Evolutionary conservation across 306 rosid species (phyloP).

Genomic region (Mimosa pudica): DNA sequence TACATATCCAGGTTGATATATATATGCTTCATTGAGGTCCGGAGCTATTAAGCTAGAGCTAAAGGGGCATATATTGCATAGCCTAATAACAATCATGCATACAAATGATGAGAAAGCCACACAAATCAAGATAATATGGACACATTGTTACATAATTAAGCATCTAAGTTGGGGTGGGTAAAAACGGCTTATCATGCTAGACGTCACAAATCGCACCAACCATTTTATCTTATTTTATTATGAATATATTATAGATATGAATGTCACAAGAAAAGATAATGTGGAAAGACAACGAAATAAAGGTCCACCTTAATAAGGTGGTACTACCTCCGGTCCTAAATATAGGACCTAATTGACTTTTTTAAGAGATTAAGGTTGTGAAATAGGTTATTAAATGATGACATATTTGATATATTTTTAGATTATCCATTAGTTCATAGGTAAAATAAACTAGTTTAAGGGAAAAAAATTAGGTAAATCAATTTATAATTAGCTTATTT

Average conservation of each 20-base stretch:
- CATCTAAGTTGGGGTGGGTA: slow-evolving; percentile 38
- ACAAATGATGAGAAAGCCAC: slow-evolving; percentile 12
- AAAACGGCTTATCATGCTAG: slow-evolving; percentile 39
- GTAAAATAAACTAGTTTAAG: no score
- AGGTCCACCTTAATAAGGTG: background rate
- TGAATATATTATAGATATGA: background rate
- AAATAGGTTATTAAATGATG: no score
- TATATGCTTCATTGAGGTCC: background rate
- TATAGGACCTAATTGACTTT: no score
- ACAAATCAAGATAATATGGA: background rate
- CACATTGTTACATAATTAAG: background rate
- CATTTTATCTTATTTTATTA: slow-evolving; percentile 17
- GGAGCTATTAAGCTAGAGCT: background rate
- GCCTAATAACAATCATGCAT: slow-evolving; percentile 5
- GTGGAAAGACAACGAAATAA: slow-evolving; percentile 2
- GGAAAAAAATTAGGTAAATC: no score
- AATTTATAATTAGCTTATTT: no score
- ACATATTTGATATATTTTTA: no score
- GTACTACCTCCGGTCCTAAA: no score
- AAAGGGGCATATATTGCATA: background rate
- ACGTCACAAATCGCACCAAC: slow-evolving; percentile 29
- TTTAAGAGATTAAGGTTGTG: no score
- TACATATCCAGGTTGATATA: no score
- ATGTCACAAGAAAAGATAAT: background rate
- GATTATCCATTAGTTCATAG: no score